A percentile compares a stretch with the other conserved stretches of the same genome.
phyloP scores from a whole-genome alignment of 371 early-diverging fungal genomes.

The Lichtheimia hyalospora region DNA sequence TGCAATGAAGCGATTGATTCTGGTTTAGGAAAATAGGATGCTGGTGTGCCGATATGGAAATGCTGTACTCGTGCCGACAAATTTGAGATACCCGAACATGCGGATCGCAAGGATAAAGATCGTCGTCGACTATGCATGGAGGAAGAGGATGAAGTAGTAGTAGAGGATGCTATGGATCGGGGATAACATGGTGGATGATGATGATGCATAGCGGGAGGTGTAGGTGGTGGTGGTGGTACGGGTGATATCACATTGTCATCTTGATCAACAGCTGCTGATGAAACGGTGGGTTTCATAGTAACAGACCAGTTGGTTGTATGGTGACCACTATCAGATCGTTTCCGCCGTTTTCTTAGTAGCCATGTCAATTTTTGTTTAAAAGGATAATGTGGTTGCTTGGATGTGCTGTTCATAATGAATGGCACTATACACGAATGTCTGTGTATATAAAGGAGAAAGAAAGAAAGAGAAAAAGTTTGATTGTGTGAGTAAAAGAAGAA shows the following conservation, averaged over 20 bases:
- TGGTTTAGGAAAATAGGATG: conserved; percentile 7
- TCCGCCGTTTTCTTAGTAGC: background rate
- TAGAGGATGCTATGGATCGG: background rate
- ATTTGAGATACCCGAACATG: conserved; percentile 13
- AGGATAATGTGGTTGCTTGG: no score
- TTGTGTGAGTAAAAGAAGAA: no score
- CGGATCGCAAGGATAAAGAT: conserved; percentile 14
- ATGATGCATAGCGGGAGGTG: no score
- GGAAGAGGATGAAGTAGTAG: background rate
- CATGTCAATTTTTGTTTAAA: no score
- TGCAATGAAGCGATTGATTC: background rate
- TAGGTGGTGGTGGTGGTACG: no score
- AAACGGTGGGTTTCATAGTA: background rate
- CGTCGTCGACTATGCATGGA: background rate
- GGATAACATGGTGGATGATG: no score
- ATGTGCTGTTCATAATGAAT: no score
- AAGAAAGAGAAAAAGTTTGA: no score
- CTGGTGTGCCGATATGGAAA: conserved; percentile 21
- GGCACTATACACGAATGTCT: no score
- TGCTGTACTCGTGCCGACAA: conserved; percentile 20
- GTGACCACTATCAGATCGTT: background rate
- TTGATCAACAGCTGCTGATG: no score
- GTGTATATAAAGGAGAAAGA: no score
- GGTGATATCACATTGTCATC: no score
- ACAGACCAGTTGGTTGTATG: background rate